Evolutionary conservation across 257 asterid genomes (phyloP).

Genomic region (Solanum lignicaule): DNA sequence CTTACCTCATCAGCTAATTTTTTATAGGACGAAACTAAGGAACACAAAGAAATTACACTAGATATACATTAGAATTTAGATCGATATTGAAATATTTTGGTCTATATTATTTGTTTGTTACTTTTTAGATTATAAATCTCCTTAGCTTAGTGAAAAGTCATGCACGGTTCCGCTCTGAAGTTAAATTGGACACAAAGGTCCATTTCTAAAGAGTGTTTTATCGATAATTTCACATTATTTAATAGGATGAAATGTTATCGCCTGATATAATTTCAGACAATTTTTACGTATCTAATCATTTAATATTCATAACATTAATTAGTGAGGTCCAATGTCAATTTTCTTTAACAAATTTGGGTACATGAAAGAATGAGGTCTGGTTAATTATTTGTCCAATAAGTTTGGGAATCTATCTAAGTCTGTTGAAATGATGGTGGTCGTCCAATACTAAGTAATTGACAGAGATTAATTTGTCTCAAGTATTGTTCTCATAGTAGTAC

Average conservation of each 20-base stretch:
- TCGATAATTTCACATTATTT: no score
- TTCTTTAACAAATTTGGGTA: not conserved
- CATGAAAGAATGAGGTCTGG: not conserved
- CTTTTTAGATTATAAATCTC: not conserved
- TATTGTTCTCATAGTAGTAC: not conserved
- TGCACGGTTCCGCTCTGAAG: not conserved
- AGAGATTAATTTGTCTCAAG: constrained; percentile 5
- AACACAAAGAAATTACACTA: not conserved
- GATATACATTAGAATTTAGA: not conserved
- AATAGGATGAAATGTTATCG: no score
- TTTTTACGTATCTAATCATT: no score
- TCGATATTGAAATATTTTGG: not conserved
- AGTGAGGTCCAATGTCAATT: not conserved
- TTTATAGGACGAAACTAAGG: not conserved
- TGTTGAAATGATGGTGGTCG: not conserved
- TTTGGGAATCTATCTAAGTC: not conserved
- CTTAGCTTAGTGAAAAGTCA: not conserved
- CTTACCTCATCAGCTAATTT: not conserved
- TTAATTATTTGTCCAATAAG: not conserved
- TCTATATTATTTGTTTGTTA: not conserved
- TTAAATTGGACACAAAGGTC: not conserved
- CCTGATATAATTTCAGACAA: no score
- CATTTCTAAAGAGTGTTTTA: no score
- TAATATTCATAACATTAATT: not conserved
- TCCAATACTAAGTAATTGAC: not conserved